These are phyloP conservation scores for Tolypocladium endophyticum DNA, from an alignment of 2,329 filamentous ascomycete genomes.

Conservation along the genomic window DNA sequence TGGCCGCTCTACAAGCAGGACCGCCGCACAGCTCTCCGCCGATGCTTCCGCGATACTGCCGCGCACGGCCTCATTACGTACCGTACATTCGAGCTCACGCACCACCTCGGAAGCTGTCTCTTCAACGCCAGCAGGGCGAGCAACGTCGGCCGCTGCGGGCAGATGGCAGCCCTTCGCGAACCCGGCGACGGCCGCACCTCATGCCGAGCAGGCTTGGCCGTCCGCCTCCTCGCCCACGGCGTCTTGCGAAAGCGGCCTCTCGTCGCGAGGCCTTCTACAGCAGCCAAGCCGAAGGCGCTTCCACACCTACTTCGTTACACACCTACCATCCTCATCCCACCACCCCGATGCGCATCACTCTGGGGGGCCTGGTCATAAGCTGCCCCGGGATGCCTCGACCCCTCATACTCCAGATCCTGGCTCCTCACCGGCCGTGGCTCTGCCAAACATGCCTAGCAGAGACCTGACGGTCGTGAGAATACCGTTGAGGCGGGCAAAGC, in stretches of 20 bases:
- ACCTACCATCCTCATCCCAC: slow-evolving; percentile 84
- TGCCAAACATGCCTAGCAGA: slow-evolving; percentile 49
- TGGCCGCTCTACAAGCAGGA: slow-evolving; percentile 10
- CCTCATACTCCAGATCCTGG: slow-evolving; percentile 55
- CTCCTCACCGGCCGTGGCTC: slow-evolving; percentile 46
- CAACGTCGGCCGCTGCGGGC: background rate
- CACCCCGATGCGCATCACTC: slow-evolving; percentile 69
- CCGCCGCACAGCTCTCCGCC: slow-evolving; percentile 6
- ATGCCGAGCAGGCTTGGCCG: background rate
- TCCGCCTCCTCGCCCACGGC: background rate
- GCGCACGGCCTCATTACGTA: slow-evolving; percentile 2
- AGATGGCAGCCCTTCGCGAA: background rate
- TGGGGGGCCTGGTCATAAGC: slow-evolving; percentile 64
- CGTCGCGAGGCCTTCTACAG: slow-evolving; percentile 1
- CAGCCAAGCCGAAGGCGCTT: slow-evolving; percentile 43
- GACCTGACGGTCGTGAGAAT: slow-evolving; percentile 93
- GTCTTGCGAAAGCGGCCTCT: background rate
- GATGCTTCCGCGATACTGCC: slow-evolving; percentile 1
- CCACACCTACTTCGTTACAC: slow-evolving; percentile 95
- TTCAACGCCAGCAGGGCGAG: background rate
- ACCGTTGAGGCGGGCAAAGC: slow-evolving; percentile 83
- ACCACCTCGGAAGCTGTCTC: background rate
- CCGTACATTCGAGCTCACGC: background rate
- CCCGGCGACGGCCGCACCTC: background rate
- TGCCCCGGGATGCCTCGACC: slow-evolving; percentile 74